Evolutionary conservation across 2,329 filamentous ascomycete species (phyloP), one percentile per base, ranked within the genome.

Genomic region (Dactylellina cionopaga): DNA sequence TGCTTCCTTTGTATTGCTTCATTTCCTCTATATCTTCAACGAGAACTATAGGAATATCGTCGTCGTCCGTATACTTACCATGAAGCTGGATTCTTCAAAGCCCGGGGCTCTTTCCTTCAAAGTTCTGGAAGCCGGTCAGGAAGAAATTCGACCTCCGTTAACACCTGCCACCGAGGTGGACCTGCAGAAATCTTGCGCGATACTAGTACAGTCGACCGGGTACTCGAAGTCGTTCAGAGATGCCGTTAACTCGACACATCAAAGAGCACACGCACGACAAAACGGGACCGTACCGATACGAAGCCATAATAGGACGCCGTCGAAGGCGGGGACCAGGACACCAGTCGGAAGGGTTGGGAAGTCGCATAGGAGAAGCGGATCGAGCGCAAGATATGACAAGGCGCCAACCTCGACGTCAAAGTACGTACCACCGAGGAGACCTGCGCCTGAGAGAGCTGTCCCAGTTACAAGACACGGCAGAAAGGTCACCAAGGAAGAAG

Each of bases 151-250:
- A 11, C 68, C 68, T 2, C 68, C 68, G 6, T 44, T 72, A 22
- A 72, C 68, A 10, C 68, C 68, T 7, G 59, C 68, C n/a, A 72
- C 68, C 1, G 68, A 72, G 35, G 68, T 72, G 4, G 68, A 72
- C 17, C 41, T 72, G 3, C 68, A 72, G 27, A 72, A 72, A 29
- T 72, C 68, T 17, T 72, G 68, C 31, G 68, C 68, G 2, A 72
- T 55, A 44, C 39, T 72, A 6, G 68, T 72, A 10, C 68, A 72
- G n/a, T 72, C 68, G 11, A 55, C 68, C 0, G 33, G 31, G 3
- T 72, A 72, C 13, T 72, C 68, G 13, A 52, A 35, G 31, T 72
- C 68, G 3, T 60, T 65, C 15, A 65, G 24, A 15, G 17, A 55
- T 29, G 37, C 66, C 9, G 41, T 52, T 43, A 31, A 31, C 9